Evolutionary conservation across 2,329 filamentous ascomycete species (phyloP).

Genomic region (Parastagonospora avenae): DNA sequence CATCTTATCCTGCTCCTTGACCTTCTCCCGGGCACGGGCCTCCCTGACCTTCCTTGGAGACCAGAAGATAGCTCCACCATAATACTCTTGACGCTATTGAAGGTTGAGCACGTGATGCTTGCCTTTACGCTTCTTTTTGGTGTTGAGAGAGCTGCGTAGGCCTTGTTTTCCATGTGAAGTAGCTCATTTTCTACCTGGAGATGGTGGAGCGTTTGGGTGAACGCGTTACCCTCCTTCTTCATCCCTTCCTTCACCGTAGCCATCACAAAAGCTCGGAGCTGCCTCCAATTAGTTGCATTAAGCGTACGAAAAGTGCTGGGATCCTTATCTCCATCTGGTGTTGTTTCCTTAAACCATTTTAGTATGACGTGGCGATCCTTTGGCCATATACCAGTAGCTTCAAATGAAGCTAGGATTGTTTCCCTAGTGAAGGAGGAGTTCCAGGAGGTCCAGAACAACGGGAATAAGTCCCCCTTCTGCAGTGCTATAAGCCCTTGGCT

Average conservation of each 20-base stretch:
- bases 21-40: too few relatives aligned
- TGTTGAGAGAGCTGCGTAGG: conserved; percentile 10
- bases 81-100: conserved; percentile 3
- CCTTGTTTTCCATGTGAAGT: conserved; percentile 2
- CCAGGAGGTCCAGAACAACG: conserved; percentile 1
- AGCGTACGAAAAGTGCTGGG: too few relatives aligned
- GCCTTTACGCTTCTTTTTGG: conserved; percentile 10
- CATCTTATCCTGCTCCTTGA: background rate
- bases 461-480: conserved; percentile 4
- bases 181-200: too few relatives aligned
- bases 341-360: too few relatives aligned
- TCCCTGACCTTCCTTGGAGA: conserved; percentile 3
- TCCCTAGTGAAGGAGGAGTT: background rate
- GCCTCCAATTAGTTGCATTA: conserved; percentile 3
- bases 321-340: too few relatives aligned
- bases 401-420: background rate
- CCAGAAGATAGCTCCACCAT: conserved; percentile 12
- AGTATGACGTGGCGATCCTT: too few relatives aligned
- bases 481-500: background rate
- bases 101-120: conserved; percentile 7
- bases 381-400: background rate
- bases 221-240: too few relatives aligned
- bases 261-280: too few relatives aligned
- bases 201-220: too few relatives aligned
- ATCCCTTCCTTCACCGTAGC: too few relatives aligned